Conservation (phyloP, 257 asterid genomes). For the Fraxinus pennsylvanica region DNA sequence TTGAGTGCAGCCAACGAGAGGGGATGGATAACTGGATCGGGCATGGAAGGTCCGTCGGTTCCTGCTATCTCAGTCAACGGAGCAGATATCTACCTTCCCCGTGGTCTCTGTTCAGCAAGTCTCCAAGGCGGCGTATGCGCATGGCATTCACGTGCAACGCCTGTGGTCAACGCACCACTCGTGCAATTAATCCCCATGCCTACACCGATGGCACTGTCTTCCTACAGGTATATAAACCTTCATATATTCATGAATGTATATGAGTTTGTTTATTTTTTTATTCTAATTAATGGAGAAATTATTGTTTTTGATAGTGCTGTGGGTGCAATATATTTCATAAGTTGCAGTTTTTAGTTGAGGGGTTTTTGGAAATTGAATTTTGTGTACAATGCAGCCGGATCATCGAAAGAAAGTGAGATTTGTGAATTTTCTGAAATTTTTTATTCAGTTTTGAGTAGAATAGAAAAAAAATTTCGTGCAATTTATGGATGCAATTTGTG, state of each 20-base stretch:
- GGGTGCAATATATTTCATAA: conserved; percentile 95
- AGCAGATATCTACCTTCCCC: conserved; percentile 80
- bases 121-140: conserved; percentile 92
- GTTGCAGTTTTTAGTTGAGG: conserved; percentile 32
- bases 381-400: conserved; percentile 69
- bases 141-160: conserved; percentile 94
- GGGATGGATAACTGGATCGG: conserved; percentile 97
- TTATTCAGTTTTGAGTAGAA: not conserved
- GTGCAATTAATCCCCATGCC: conserved; percentile 97
- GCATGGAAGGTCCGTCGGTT: conserved; percentile 82
- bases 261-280: not conserved
- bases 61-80: conserved; percentile 52
- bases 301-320: conserved; percentile 60
- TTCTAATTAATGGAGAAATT: not conserved
- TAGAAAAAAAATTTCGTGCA: not conserved
- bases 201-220: conserved; percentile 97
- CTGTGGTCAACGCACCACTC: conserved; percentile 94
- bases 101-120: conserved; percentile 92
- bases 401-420: conserved; percentile 75
- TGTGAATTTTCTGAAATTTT: not conserved
- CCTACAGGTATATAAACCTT: conserved; percentile 63
- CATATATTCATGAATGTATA: not conserved
- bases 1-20: conserved; percentile 77
- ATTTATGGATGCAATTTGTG: not conserved
- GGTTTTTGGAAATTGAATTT: conserved; percentile 24